Percentiles rank a stretch among this genome's conserved stretches.
Evolutionary conservation across 176 grass and related monocot species (phyloP).

Genomic region (Poa annua): DNA sequence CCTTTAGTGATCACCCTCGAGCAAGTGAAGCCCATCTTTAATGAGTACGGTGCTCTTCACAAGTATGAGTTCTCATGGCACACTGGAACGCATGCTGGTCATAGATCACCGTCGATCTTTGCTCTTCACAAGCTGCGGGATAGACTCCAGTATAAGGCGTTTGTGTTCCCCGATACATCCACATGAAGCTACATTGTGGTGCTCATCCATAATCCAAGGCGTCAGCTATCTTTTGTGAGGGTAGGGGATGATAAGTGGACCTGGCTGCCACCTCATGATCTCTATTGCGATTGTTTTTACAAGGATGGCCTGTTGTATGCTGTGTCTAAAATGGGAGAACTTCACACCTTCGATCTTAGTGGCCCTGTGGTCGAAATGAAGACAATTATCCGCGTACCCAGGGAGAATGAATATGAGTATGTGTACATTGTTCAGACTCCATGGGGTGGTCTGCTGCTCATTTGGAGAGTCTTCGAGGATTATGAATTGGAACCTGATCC

Average conservation of each 20-base stretch:
- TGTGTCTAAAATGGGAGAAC: background rate
- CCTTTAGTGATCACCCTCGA: background rate
- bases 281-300: background rate
- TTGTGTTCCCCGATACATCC: background rate
- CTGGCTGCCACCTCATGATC: background rate
- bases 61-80: background rate
- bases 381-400: too few relatives aligned
- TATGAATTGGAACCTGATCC: too few relatives aligned
- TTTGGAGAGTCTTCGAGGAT: too few relatives aligned
- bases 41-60: background rate
- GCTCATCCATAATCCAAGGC: background rate
- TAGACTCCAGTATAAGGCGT: background rate
- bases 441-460: too few relatives aligned
- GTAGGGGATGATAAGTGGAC: slow-evolving; percentile 25
- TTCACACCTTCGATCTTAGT: background rate
- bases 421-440: too few relatives aligned
- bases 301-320: slow-evolving; percentile 24
- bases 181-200: background rate
- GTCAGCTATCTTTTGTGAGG: background rate
- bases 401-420: too few relatives aligned
- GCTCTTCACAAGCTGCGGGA: background rate
- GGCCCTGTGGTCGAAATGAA: background rate
- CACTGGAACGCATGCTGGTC: background rate
- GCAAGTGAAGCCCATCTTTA: background rate
- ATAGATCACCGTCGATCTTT: background rate